phyloP scores from a whole-genome alignment of 345 rosid species.

The Dimocarpus longan region DNA sequence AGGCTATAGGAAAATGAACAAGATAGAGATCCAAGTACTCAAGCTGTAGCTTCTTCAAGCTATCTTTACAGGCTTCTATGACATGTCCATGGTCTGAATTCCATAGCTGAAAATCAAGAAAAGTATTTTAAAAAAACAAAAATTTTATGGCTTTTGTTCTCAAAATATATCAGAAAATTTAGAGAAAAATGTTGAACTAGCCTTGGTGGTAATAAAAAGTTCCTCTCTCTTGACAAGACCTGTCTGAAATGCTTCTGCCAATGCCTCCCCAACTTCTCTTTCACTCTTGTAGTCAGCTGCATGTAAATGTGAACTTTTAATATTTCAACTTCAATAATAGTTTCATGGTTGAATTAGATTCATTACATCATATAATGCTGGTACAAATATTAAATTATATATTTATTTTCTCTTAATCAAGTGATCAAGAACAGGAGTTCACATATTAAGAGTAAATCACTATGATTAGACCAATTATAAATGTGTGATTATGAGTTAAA shows the following conservation, averaged over 20 bases:
- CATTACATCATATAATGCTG: no score
- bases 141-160: no score
- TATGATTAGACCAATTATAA: no score
- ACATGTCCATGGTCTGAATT: conserved; percentile 96
- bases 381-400: no score
- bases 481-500: no score
- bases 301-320: not conserved
- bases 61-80: conserved; percentile 80
- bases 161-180: no score
- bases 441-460: no score
- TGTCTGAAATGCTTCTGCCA: conserved; percentile 49
- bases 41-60: conserved; percentile 84
- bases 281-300: conserved; percentile 60
- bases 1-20: conserved; percentile 84
- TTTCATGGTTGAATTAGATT: no score
- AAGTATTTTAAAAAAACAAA: no score
- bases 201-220: conserved; percentile 87
- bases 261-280: conserved; percentile 52
- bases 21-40: conserved; percentile 91
- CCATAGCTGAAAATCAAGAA: conserved; percentile 63
- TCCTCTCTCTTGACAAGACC: conserved; percentile 64
- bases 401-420: no score
- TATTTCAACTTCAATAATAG: no score
- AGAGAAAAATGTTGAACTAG: not conserved
- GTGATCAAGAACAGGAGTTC: no score